Percentiles rank a stretch among this genome's conserved stretches.
Evolutionary conservation across 2,329 filamentous ascomycete genomes (phyloP).

Genomic region (Aaosphaeria pasadenensis): DNA sequence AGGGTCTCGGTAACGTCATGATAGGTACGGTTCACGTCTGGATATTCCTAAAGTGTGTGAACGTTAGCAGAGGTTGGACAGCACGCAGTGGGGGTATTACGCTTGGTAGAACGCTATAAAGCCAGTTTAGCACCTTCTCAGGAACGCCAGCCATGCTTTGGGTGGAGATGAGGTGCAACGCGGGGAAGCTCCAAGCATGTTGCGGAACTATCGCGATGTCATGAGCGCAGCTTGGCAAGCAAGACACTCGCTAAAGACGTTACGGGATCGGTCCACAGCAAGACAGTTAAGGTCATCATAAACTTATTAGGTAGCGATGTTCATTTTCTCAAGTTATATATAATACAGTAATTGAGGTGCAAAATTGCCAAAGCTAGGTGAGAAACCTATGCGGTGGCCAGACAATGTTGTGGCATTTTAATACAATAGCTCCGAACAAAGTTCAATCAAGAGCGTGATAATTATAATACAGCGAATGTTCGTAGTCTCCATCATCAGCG

Average conservation of each 20-base stretch:
- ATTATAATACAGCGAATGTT: slow-evolving; percentile 22
- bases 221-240: background rate
- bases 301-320: too few relatives aligned
- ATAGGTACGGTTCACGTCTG: slow-evolving; percentile 89
- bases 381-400: too few relatives aligned
- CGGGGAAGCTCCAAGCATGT: slow-evolving; percentile 23
- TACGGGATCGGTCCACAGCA: too few relatives aligned
- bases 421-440: slow-evolving; percentile 8
- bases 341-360: too few relatives aligned
- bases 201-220: background rate
- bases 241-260: too few relatives aligned
- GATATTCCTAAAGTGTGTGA: slow-evolving; percentile 68
- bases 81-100: slow-evolving; percentile 12
- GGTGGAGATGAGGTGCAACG: slow-evolving; percentile 14
- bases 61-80: slow-evolving; percentile 1
- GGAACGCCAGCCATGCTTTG: slow-evolving; percentile 64
- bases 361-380: too few relatives aligned
- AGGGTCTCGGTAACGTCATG: slow-evolving; percentile 84
- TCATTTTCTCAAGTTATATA: too few relatives aligned
- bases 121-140: slow-evolving; percentile 90
- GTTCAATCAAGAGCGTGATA: slow-evolving; percentile 8
- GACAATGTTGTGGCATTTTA: too few relatives aligned
- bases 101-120: slow-evolving; percentile 79
- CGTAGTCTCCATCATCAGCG: slow-evolving; percentile 13
- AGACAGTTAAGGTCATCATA: too few relatives aligned